These are phyloP conservation scores for Mallotus japonicus DNA, from an alignment of 441 rosid genomes.

Conservation along the genomic window DNA sequence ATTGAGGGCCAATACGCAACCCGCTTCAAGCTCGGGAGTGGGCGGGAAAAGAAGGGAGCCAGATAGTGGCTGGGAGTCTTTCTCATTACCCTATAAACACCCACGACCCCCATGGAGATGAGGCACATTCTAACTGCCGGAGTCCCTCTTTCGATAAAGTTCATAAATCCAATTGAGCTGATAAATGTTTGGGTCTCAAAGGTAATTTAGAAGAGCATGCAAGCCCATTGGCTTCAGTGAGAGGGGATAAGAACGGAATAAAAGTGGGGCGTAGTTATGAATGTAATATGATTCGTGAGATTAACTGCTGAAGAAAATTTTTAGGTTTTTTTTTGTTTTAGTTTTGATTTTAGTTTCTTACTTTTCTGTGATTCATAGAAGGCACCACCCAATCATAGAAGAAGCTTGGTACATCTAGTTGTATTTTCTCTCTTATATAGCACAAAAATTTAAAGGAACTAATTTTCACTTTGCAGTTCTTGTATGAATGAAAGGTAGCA, in stretches of 20 bases:
- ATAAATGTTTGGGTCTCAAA: conserved; percentile 26
- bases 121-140: conserved; percentile 17
- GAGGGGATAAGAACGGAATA: conserved; percentile 45
- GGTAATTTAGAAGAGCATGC: conserved; percentile 28
- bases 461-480: background rate
- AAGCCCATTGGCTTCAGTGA: conserved; percentile 42
- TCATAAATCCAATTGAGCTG: conserved; percentile 27
- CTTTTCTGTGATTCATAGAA: conserved; percentile 39
- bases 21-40: conserved; percentile 60
- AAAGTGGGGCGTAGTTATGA: conserved; percentile 35
- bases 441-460: conserved; percentile 39
- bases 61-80: conserved; percentile 70
- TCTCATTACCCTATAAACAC: conserved; percentile 42
- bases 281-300: conserved; percentile 52
- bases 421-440: conserved; percentile 37
- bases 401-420: conserved; percentile 49
- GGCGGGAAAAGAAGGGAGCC: conserved; percentile 87
- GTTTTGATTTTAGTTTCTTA: conserved; percentile 26
- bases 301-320: conserved; percentile 39
- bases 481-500: background rate
- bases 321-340: conserved; percentile 39
- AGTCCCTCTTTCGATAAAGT: conserved; percentile 12
- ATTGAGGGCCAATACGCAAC: conserved; percentile 46
- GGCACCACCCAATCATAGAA: conserved; percentile 41
- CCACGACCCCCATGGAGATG: conserved; percentile 78